phyloP scores from a whole-genome alignment of 345 rosid species.

The Capsella bursapastoris region DNA sequence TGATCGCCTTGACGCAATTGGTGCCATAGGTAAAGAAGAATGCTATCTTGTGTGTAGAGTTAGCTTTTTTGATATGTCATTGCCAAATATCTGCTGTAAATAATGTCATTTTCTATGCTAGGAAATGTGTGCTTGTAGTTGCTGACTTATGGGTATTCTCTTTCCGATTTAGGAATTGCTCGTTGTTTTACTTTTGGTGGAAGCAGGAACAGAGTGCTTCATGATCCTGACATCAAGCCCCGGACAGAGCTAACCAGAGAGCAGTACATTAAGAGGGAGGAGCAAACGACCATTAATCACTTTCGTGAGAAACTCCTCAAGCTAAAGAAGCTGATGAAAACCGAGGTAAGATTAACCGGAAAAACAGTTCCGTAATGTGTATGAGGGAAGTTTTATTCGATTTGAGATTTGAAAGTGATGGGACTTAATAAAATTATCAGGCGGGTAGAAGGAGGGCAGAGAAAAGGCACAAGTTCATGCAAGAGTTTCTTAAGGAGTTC shows the following conservation, averaged over 20 bases:
- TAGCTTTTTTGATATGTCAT: conserved; percentile 9
- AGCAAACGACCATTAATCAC: conserved; percentile 82
- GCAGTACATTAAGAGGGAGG: conserved; percentile 70
- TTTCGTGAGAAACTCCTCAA: conserved; percentile 90
- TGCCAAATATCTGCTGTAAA: background rate
- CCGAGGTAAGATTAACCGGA: conserved; percentile 52
- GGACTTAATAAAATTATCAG: conserved; percentile 46
- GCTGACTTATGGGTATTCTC: background rate
- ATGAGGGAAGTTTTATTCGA: background rate
- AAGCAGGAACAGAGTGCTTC: conserved; percentile 74
- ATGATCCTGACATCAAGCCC: conserved; percentile 74
- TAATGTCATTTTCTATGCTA: background rate
- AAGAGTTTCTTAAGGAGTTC: conserved; percentile 67
- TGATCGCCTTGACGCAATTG: conserved; percentile 92
- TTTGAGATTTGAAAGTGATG: background rate
- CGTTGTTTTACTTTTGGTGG: conserved; percentile 95
- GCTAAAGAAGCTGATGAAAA: conserved; percentile 80
- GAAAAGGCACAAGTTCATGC: conserved; percentile 81
- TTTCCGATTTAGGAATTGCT: conserved; percentile 66
- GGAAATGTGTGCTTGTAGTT: background rate
- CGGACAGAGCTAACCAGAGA: conserved; percentile 73
- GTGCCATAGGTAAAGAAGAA: conserved; percentile 66
- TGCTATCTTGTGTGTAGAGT: conserved; percentile 17
- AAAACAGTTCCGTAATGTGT: background rate
- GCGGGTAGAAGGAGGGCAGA: conserved; percentile 78